phyloP scores from a whole-genome alignment of 2,329 filamentous ascomycete genomes.

The Diaporthe sp. region DNA sequence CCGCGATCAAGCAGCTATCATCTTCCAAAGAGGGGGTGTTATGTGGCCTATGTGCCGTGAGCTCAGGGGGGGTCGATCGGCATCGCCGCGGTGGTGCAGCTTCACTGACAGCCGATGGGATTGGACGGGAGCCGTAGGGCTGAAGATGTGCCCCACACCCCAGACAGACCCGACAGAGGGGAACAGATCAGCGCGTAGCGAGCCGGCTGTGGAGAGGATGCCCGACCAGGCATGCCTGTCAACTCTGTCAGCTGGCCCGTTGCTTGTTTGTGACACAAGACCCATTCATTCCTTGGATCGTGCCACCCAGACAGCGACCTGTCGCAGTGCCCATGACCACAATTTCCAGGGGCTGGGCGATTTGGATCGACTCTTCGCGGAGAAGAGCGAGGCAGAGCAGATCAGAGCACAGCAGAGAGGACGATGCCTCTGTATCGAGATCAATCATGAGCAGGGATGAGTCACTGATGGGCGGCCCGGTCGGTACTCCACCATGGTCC shows the following conservation, averaged over 20 bases:
- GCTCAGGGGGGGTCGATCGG: conserved; percentile 35
- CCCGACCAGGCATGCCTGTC: conserved; percentile 30
- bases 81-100: conserved; percentile 37
- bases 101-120: conserved; percentile 21
- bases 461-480: conserved; percentile 2
- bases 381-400: background rate
- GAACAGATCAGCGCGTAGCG: conserved; percentile 38
- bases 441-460: conserved; percentile 19
- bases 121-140: conserved; percentile 39
- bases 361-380: background rate
- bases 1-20: conserved; percentile 11
- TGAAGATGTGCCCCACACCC: conserved; percentile 38
- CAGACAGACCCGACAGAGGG: conserved; percentile 38
- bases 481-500: background rate
- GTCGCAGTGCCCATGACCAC: background rate
- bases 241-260: conserved; percentile 35
- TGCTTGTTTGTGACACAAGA: conserved; percentile 18
- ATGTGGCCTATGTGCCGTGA: background rate
- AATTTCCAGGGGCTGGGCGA: background rate
- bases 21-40: background rate
- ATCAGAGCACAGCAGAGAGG: background rate
- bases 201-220: conserved; percentile 20
- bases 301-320: background rate
- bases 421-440: background rate
- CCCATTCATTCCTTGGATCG: background rate